These are phyloP conservation scores for Scheffersomyces titani DNA, from an alignment of 1,139 yeast species.

Conservation along the genomic window DNA sequence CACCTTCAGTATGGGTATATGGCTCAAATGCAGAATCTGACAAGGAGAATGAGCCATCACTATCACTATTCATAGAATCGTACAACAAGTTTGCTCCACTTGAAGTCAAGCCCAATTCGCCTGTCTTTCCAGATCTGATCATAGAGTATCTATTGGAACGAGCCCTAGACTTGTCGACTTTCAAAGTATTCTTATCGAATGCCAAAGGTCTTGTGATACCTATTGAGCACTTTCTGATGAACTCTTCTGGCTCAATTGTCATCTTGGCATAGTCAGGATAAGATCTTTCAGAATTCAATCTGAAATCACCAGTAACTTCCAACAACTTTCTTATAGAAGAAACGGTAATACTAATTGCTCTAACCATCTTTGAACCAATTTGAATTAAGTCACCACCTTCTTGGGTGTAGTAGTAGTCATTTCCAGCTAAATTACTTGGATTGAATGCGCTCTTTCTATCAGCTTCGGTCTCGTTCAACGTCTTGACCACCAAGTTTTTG, in stretches of 20 bases:
- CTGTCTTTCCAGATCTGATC: constrained; percentile 59
- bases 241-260: constrained; percentile 62
- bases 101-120: constrained; percentile 54
- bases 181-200: constrained; percentile 11
- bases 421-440: constrained; percentile 1
- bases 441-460: constrained; percentile 11
- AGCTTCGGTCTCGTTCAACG: constrained; percentile 42
- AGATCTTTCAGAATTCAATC: constrained; percentile 60
- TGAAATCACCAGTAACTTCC: constrained; percentile 71
- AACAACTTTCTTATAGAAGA: constrained; percentile 42
- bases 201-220: constrained; percentile 39
- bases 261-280: constrained; percentile 71
- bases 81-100: constrained; percentile 58
- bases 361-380: constrained; percentile 65
- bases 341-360: constrained; percentile 52
- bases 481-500: constrained; percentile 59
- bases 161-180: constrained; percentile 2
- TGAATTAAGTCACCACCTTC: constrained; percentile 69
- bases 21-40: constrained; percentile 40
- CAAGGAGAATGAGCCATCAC: constrained; percentile 45
- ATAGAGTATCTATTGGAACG: constrained; percentile 54
- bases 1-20: constrained; percentile 20
- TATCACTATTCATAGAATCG: constrained; percentile 47
- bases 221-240: constrained; percentile 60
- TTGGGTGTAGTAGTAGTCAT: constrained; percentile 53